Conservation (phyloP, 208 protist genomes). For the Trypanosoma mega region DNA sequence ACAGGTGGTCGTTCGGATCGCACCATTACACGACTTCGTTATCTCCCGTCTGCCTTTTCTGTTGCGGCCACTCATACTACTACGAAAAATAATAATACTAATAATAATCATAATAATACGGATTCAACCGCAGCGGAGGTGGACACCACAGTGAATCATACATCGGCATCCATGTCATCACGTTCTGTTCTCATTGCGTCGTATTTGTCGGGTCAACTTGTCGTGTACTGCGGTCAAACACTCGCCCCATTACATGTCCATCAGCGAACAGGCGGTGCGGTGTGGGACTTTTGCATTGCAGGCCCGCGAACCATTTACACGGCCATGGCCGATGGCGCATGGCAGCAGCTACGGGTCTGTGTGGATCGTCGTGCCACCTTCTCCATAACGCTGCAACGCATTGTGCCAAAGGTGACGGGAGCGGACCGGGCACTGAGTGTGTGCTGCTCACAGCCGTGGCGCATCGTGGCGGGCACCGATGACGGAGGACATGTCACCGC, state of each 20-base stretch:
- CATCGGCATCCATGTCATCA: too few relatives aligned
- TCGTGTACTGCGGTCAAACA: conserved; percentile 68
- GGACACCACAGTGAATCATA: too few relatives aligned
- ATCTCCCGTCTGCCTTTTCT: too few relatives aligned
- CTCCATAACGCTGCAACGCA: conserved; percentile 49
- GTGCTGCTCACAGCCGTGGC: conserved; percentile 18
- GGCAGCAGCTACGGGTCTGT: conserved; percentile 45
- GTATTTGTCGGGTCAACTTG: conserved; percentile 80
- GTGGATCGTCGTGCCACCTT: neutral
- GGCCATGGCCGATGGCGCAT: conserved; percentile 46
- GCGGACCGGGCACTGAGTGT: conserved; percentile 84
- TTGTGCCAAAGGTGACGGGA: conserved; percentile 71
- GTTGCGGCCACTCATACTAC: too few relatives aligned
- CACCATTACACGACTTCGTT: conserved; percentile 73
- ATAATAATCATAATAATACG: too few relatives aligned
- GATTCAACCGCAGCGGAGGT: too few relatives aligned
- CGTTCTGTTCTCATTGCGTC: conserved; percentile 47
- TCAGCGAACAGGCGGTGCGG: conserved; percentile 78
- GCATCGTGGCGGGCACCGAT: conserved; percentile 68
- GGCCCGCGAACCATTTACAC: conserved; percentile 23
- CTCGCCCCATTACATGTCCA: conserved; percentile 71
- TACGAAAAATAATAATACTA: too few relatives aligned
- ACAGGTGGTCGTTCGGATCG: conserved; percentile 64
- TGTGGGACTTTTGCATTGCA: conserved; percentile 69
- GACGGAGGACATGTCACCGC: conserved; percentile 79